Base-by-base conservation (phyloP, 148 eudicot species). In the Cornus suecica region DNA sequence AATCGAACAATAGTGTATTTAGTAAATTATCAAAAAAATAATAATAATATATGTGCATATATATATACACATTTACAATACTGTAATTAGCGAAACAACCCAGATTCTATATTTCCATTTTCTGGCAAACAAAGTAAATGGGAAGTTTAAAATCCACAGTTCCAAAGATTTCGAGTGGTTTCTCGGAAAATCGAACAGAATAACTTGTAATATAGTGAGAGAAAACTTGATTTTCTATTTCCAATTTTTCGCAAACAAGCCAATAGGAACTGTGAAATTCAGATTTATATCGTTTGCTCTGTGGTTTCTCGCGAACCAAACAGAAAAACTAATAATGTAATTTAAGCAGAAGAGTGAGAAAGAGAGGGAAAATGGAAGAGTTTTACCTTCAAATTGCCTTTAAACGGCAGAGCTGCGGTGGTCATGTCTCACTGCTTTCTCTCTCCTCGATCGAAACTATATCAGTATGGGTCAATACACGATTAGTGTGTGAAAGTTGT, bases 321-420 rank as follows among this genome's bases (percentile, higher is more conserved):
- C 32, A n/a, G 15, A 34, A 62, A 15, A 3, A 14, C 54, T 9
- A 42, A 13, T 3, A 27, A 69, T 13, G n/a, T 52, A 31, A 48
- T 26, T 34, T 25, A 32, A 74, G 28, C 0, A 3, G 16, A 56
- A 70, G 7, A 37, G 1, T 24, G 13, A 28, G 52, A 66, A 66
- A 42, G 65, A 52, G 9, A 29, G 24, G 42, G n/a, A 61, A 25
- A 37, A 13, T 15, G 29, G 11, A 8, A 66, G 27, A 69, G 22
- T 22, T 15, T 65, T 73, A 73, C 94, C 92, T 90, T 88, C 80
- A 90, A 76, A 69, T 87, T 90, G 67, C 89, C 92, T 62, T 72
- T 84, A 70, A 88, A 85, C 26, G 90, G 77, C 65, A 73, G 81
- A 71, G 86, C 78, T 66, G 85, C 72, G 5, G 81, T 76, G 61